phyloP scores from a whole-genome alignment of 805 yeast species.

The Candida endomychidarum region DNA sequence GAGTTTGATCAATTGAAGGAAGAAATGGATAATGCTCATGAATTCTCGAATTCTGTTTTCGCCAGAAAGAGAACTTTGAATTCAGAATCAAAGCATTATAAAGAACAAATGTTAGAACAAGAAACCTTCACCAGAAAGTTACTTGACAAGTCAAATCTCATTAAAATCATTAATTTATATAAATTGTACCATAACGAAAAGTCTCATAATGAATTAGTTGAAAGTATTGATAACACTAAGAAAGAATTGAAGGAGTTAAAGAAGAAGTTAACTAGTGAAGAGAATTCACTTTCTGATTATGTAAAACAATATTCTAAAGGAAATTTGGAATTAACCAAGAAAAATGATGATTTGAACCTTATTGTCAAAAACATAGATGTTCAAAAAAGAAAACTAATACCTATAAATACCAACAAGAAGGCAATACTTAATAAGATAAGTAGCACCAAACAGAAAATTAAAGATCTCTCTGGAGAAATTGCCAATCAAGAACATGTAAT shows the following conservation, averaged over 20 bases:
- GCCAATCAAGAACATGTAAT: conserved; percentile 49
- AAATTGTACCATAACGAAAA: conserved; percentile 61
- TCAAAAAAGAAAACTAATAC: conserved; percentile 53
- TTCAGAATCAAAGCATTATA: conserved; percentile 75
- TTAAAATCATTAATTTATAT: conserved; percentile 57
- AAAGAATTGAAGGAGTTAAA: conserved; percentile 36
- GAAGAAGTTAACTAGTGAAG: conserved; percentile 24
- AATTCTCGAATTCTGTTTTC: conserved; percentile 60
- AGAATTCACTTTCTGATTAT: conserved; percentile 25
- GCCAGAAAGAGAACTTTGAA: conserved; percentile 68
- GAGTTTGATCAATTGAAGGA: conserved; percentile 68
- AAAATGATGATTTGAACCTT: conserved; percentile 36
- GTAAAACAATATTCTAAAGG: conserved; percentile 48
- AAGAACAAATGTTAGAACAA: conserved; percentile 71
- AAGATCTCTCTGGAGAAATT: conserved; percentile 52
- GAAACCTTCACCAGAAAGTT: conserved; percentile 60
- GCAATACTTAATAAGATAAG: conserved; percentile 47
- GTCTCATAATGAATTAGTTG: conserved; percentile 34
- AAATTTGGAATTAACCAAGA: conserved; percentile 41
- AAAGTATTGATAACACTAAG: conserved; percentile 30
- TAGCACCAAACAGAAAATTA: conserved; percentile 47
- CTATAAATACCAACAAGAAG: conserved; percentile 57
- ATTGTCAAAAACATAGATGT: conserved; percentile 43
- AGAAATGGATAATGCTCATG: conserved; percentile 64
- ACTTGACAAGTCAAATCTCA: conserved; percentile 45